Evolutionary conservation across 2,329 filamentous ascomycete species (phyloP), one percentile per base, ranked within the genome.

Genomic region (Ophiocordyceps unilateralis): DNA sequence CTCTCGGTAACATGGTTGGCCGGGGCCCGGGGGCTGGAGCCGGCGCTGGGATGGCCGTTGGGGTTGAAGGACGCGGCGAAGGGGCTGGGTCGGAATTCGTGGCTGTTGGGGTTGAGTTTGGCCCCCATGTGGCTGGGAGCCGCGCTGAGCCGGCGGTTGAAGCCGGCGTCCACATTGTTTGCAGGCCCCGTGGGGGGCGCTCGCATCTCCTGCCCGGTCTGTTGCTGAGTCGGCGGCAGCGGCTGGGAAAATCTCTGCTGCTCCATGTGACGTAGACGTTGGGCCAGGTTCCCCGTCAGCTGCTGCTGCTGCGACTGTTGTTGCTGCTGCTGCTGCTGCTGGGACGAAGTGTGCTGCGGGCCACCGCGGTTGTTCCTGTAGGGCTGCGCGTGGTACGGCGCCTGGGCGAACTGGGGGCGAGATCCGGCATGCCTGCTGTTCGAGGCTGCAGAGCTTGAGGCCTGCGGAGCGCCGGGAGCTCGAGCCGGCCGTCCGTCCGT

Each of bases 71-170:
- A 70, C 39, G 75, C 73, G 0, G 88, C 87, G 47, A 81, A 81
- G 5, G 84, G 79, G 53, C 81, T 93, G 17, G 89, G 91, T 49
- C 82, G 79, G 63, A 95, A 96, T 54, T 94, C 87, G 55, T 74
- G 69, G 50, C 69, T 79, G 52, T 76, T 78, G 7, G 76, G 76
- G 48, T 81, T 81, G 51, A 81, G 55, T 58, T 77, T 76, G 39
- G 65, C 66, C 4, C 65, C 64, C 52, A 74, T 63, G 42, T 72
- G 72, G 38, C 62, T 62, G 12, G 67, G 63, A n/a, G 69, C 58
- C 41, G 64, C 67, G 47, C 68, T 71, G 39, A 70, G 53, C 39
- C 76, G 66, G 52, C 72, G 65, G 54, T 68, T 62, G 64, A 74
- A 70, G 49, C 68, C 54, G 15, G 67, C 52, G 53, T 80, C 66